These are phyloP conservation scores for Colletotrichum phormii DNA, from an alignment of 2,329 filamentous ascomycete species.

Conservation along the genomic window DNA sequence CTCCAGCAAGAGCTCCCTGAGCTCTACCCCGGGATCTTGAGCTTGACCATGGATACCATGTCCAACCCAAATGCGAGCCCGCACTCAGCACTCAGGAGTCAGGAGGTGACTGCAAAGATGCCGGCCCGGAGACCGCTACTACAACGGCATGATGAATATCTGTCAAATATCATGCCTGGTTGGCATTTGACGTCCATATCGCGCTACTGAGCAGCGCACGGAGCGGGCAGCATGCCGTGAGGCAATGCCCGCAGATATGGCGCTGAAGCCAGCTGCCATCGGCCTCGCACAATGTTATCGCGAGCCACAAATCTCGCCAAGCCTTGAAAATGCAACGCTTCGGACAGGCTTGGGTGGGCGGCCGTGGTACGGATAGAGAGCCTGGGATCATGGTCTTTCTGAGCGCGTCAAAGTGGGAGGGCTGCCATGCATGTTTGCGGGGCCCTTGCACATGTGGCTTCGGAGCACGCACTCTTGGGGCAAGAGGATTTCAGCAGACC, in stretches of 20 bases:
- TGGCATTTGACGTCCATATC: not conserved
- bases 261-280: not conserved
- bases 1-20: conserved; percentile 12
- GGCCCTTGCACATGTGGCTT: conserved; percentile 23
- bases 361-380: not conserved
- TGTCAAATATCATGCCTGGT: not conserved
- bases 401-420: conserved; percentile 18
- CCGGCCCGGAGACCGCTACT: not conserved
- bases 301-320: conserved; percentile 22
- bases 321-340: conserved; percentile 21
- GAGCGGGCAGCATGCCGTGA: not conserved
- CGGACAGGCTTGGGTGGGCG: conserved; percentile 3
- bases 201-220: not conserved
- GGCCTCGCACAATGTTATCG: conserved; percentile 15
- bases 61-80: conserved; percentile 18
- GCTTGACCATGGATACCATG: conserved; percentile 24
- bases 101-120: conserved; percentile 5
- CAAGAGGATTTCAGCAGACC: conserved; percentile 10
- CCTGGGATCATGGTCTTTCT: conserved; percentile 12
- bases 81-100: conserved; percentile 1
- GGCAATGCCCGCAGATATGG: not conserved
- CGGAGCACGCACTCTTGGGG: conserved; percentile 32
- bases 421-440: conserved; percentile 25
- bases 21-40: conserved; percentile 32
- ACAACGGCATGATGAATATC: not conserved